Base-by-base conservation (phyloP, 1,284 basidiomycete genomes). In the Ustilago lituana region DNA sequence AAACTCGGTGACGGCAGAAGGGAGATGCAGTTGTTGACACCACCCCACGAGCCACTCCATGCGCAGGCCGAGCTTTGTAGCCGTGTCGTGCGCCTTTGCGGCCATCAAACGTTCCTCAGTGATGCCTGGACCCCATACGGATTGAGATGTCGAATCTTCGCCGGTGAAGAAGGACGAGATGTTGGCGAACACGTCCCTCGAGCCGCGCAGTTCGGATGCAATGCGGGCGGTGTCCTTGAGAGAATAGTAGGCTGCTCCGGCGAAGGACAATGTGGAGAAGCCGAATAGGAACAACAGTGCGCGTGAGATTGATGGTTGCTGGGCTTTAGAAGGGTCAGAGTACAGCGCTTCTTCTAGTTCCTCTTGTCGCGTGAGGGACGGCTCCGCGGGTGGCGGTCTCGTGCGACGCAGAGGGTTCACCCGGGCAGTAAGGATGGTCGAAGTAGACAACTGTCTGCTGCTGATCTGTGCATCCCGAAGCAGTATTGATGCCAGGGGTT, bases 11-110 rank as follows among this genome's bases (percentile, higher is more conserved):
- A 65, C 22, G 4, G 24, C 19, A 5, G n/a, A 14, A 4, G 55
- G 61, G 0, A 74, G 32, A 8, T 55, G 46, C 1, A 73, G 41
- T n/a, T 62, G 60, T 11, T 70, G 36, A 41, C 64, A 74, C 69
- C 65, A 64, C 1, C 65, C 60, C 10, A 68, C 17, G n/a, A 74
- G 43, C 53, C 54, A 59, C 36, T 63, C 33, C 49, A 74, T 44
- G 12, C 70, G 27, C 14, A 58, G 22, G 1, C 73, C 73, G 4
- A 73, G 53, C 4, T 47, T 38, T 4, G 47, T 47, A 2, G 69
- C 73, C 2, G 36, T 47, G n/a, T 63, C 56, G 31, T 73, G 69
- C 19, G 37, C 47, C 6, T 59, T 57, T 9, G 66, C 73, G 11
- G 43, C 26, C 32, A 24, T 19, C 22, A 74, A 38, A 0, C 53